Conservation (phyloP, 345 rosid genomes). For the Pistacia vera region DNA sequence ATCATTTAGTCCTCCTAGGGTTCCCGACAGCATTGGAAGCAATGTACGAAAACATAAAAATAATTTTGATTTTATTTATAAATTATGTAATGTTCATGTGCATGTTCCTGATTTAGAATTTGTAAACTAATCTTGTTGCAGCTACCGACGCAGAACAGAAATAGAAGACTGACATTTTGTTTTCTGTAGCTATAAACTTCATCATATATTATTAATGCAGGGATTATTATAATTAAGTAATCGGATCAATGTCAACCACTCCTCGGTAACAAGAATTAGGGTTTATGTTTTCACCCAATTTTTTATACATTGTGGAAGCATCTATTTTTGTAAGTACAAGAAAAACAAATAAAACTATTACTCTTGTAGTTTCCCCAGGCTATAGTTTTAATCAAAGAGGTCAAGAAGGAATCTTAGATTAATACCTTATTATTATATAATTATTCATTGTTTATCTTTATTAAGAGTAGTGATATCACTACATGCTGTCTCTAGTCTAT, state of each 20-base stretch:
- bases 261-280: slow-evolving; percentile 36
- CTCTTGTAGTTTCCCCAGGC: slow-evolving; percentile 21
- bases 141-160: slow-evolving; percentile 25
- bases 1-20: slow-evolving; percentile 24
- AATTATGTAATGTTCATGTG: background rate
- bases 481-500: slow-evolving; percentile 3
- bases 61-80: background rate
- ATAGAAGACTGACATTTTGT: slow-evolving; percentile 33
- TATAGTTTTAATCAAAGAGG: slow-evolving; percentile 12
- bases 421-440: slow-evolving; percentile 22
- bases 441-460: too few relatives aligned
- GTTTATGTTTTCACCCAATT: slow-evolving; percentile 18
- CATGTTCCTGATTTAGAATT: slow-evolving; percentile 19
- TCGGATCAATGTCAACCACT: slow-evolving; percentile 39
- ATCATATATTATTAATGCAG: slow-evolving; percentile 17
- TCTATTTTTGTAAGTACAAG: slow-evolving; percentile 24
- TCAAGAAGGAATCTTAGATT: slow-evolving; percentile 38
- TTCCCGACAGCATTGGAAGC: slow-evolving; percentile 50
- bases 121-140: background rate
- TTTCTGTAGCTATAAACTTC: slow-evolving; percentile 21
- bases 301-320: slow-evolving; percentile 21
- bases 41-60: slow-evolving; percentile 19
- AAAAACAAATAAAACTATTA: background rate
- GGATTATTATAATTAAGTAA: slow-evolving; percentile 21
- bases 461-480: background rate